Conservation (phyloP, 306 rosid genomes). For the Vachellia collinsii region DNA sequence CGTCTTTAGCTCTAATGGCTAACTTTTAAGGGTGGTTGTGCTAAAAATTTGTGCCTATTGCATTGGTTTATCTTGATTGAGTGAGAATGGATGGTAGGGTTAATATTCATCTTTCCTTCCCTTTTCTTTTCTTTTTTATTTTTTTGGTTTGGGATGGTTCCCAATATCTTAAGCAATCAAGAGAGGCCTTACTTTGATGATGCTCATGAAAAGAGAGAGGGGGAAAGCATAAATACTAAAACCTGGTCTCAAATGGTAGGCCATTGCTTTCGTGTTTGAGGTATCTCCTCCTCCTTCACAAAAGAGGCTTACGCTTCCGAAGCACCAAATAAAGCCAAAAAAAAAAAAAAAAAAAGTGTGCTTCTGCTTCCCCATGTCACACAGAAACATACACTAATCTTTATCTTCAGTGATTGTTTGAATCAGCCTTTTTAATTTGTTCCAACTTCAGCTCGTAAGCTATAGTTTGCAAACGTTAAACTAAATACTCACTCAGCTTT, state of each 20-base stretch:
- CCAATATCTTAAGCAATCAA: slow-evolving; percentile 24
- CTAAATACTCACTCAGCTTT: too few relatives aligned
- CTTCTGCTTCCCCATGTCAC: slow-evolving; percentile 1
- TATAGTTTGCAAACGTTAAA: too few relatives aligned
- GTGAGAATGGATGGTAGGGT: neutral
- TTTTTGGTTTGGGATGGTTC: neutral
- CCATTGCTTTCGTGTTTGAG: slow-evolving; percentile 45
- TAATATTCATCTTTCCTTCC: too few relatives aligned
- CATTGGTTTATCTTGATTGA: neutral
- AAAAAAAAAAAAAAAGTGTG: neutral
- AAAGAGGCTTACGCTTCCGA: slow-evolving; percentile 10
- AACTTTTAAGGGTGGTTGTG: too few relatives aligned
- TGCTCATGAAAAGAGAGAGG: neutral
- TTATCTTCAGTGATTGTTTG: neutral
- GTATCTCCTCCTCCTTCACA: slow-evolving; percentile 36
- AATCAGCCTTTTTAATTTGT: neutral
- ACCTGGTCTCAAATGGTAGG: slow-evolving; percentile 40
- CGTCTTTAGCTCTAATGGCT: too few relatives aligned
- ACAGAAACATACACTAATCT: neutral
- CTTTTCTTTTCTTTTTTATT: neutral
- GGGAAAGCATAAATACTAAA: neutral
- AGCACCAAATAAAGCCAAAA: neutral
- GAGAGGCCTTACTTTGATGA: slow-evolving; percentile 7
- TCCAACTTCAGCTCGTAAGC: too few relatives aligned
- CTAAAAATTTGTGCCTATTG: too few relatives aligned